Conservation (phyloP, 805 yeast species). For the Spathaspora boniae region DNA sequence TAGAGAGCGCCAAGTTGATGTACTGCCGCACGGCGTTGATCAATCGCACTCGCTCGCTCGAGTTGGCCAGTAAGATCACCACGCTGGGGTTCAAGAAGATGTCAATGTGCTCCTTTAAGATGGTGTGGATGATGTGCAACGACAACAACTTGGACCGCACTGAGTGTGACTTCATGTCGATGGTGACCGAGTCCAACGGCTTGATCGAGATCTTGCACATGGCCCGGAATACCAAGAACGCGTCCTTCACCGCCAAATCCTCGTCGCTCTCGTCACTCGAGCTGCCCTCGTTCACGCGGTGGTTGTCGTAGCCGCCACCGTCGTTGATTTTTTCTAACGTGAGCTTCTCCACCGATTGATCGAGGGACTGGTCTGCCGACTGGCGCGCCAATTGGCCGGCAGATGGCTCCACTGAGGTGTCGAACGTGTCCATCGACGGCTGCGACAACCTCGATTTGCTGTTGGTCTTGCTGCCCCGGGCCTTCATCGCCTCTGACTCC, state of each 20-base stretch:
- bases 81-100: conserved; percentile 64
- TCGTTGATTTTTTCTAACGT: conserved; percentile 59
- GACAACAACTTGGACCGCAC: conserved; percentile 89
- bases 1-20: conserved; percentile 73
- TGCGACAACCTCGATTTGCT: conserved; percentile 20
- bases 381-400: conserved; percentile 12
- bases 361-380: conserved; percentile 5
- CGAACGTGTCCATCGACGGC: conserved; percentile 15
- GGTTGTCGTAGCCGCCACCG: conserved; percentile 48
- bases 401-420: conserved; percentile 19
- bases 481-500: conserved; percentile 45
- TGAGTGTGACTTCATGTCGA: conserved; percentile 87
- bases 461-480: conserved; percentile 13
- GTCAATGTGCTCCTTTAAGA: conserved; percentile 79
- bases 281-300: conserved; percentile 47
- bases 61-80: conserved; percentile 45
- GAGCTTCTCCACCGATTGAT: conserved; percentile 30
- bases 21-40: conserved; percentile 82
- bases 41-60: conserved; percentile 56
- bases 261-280: conserved; percentile 49
- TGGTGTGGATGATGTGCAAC: conserved; percentile 81
- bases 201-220: conserved; percentile 92
- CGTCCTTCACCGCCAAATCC: conserved; percentile 80
- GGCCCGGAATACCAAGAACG: conserved; percentile 87
- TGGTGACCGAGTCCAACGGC: conserved; percentile 66